phyloP scores from a whole-genome alignment of 2,329 filamentous ascomycete genomes.

The Aspergillus quadrilineatus region DNA sequence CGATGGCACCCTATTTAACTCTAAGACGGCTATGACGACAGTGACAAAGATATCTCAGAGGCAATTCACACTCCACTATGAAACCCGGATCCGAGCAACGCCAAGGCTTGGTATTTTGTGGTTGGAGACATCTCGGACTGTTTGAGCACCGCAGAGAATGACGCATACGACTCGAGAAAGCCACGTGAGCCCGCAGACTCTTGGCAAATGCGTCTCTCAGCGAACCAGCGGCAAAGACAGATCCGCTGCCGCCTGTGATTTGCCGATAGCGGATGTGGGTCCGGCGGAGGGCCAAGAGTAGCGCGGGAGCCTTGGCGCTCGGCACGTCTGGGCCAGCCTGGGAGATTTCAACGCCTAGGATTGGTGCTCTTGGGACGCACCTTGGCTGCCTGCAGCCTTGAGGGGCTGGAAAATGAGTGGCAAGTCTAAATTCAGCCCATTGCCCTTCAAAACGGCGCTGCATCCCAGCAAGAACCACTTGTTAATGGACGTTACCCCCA shows the following conservation, averaged over 20 bases:
- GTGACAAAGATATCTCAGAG: slow-evolving; percentile 1
- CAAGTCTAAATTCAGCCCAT: slow-evolving; percentile 14
- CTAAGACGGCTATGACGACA: slow-evolving; percentile 13
- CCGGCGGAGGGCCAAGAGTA: slow-evolving; percentile 24
- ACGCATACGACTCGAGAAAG: slow-evolving; percentile 17
- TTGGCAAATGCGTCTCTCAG: slow-evolving; percentile 5
- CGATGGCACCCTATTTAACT: slow-evolving; percentile 17
- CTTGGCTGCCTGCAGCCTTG: slow-evolving; percentile 18
- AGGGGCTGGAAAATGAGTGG: slow-evolving; percentile 16
- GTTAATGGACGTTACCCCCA: slow-evolving; percentile 9
- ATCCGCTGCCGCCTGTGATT: slow-evolving; percentile 5
- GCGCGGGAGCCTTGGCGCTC: slow-evolving; percentile 23
- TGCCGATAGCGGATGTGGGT: not conserved
- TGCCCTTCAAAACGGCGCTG: slow-evolving; percentile 11
- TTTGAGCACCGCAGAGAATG: slow-evolving; percentile 13
- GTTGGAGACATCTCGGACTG: slow-evolving; percentile 7
- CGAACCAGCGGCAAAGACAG: slow-evolving; percentile 8
- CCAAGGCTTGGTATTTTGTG: slow-evolving; percentile 15
- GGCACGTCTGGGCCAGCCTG: slow-evolving; percentile 10
- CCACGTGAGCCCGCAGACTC: slow-evolving; percentile 14
- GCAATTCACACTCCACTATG: slow-evolving; percentile 6
- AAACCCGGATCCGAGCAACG: slow-evolving; percentile 6
- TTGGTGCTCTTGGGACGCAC: slow-evolving; percentile 13
- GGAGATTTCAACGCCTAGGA: slow-evolving; percentile 12
- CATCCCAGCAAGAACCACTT: slow-evolving; percentile 3